Conservation (phyloP, 139 green algal genomes). For the Penium margaritaceum region DNA sequence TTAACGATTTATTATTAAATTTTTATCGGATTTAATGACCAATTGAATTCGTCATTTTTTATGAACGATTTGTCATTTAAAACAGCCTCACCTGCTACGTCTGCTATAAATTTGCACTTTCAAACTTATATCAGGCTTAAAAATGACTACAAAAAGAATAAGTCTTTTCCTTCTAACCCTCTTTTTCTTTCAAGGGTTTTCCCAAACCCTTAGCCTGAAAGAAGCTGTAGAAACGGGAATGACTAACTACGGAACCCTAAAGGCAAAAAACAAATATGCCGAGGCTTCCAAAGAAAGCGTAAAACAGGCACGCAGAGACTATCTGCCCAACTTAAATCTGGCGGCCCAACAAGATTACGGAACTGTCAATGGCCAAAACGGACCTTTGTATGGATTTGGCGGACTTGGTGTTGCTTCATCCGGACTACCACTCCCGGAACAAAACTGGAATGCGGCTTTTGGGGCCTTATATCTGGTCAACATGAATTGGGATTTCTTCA, state of each 20-base stretch:
- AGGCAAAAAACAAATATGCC: not conserved
- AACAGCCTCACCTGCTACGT: no score
- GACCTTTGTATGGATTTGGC: not conserved
- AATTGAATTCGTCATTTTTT: no score
- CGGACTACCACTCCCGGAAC: not conserved
- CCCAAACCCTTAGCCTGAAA: no score
- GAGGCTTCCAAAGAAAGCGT: not conserved
- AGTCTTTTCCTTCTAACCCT: no score
- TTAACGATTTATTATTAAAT: no score
- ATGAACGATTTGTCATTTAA: no score
- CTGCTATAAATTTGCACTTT: no score
- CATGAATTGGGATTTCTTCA: not conserved
- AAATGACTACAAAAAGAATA: no score
- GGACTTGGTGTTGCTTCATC: not conserved
- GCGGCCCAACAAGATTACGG: not conserved
- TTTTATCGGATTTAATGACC: no score
- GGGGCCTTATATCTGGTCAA: not conserved
- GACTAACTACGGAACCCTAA: not conserved
- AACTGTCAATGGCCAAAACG: not conserved
- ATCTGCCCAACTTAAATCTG: not conserved
- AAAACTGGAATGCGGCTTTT: not conserved
- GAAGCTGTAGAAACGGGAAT: not conserved
- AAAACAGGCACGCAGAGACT: not conserved
- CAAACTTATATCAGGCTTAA: no score
- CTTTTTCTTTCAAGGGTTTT: no score